Evolutionary conservation across 371 early-diverging fungal genomes (phyloP).

Genomic region (Mucor racemosus): DNA sequence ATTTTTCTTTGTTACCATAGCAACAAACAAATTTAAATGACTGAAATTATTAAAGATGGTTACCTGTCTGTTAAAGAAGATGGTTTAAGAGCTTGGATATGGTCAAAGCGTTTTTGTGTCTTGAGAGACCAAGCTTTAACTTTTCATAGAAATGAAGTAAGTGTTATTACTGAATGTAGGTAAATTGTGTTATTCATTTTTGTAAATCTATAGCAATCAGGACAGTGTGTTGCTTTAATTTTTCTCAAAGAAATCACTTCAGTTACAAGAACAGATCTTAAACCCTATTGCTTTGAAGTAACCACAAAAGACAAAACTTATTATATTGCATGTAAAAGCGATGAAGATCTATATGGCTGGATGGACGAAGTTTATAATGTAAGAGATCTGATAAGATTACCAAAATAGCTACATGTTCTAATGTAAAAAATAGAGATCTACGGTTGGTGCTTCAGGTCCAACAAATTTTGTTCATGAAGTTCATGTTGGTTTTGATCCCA

Average conservation of each 20-base stretch:
- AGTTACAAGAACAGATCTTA: constrained; percentile 85
- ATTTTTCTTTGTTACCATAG: constrained; percentile 3
- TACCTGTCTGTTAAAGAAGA: constrained; percentile 89
- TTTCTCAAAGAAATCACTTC: constrained; percentile 90
- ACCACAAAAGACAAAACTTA: constrained; percentile 88
- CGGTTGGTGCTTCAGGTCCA: constrained; percentile 87
- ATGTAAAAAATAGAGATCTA: constrained; percentile 35
- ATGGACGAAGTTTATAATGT: constrained; percentile 95
- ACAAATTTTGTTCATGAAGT: constrained; percentile 95
- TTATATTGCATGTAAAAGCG: constrained; percentile 90
- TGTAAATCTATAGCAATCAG: constrained; percentile 41
- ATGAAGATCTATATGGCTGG: constrained; percentile 98
- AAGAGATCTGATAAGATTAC: not conserved
- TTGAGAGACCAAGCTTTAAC: constrained; percentile 91
- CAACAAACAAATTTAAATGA: constrained; percentile 33
- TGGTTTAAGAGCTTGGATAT: constrained; percentile 86
- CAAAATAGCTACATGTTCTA: too few relatives aligned
- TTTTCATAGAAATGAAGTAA: constrained; percentile 92
- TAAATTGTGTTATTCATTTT: not conserved
- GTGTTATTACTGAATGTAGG: not conserved
- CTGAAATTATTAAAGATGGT: constrained; percentile 79
- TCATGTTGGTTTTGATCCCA: constrained; percentile 96
- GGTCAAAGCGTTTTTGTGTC: constrained; percentile 92
- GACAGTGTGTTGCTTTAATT: constrained; percentile 73
- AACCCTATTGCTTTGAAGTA: constrained; percentile 92